These are phyloP conservation scores for Chytriomyces confervae DNA, from an alignment of 192 early-diverging fungal species.

Conservation along the genomic window DNA sequence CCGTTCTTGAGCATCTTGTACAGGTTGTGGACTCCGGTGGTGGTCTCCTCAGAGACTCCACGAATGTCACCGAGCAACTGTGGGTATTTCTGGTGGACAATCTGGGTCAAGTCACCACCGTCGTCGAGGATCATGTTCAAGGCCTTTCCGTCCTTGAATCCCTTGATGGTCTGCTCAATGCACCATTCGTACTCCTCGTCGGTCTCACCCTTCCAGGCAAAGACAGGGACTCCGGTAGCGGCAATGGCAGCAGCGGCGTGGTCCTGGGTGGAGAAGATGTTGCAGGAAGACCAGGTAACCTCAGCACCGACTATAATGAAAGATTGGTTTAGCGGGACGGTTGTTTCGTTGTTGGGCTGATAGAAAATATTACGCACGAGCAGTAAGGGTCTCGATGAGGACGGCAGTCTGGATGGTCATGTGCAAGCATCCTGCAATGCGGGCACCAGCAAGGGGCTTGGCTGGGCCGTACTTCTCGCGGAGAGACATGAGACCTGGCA, in stretches of 20 bases:
- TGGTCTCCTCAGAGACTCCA: slow-evolving; percentile 99
- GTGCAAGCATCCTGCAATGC: slow-evolving; percentile 97
- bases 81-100: slow-evolving; percentile 97
- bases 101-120: slow-evolving; percentile 95
- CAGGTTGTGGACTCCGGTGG: slow-evolving; percentile 99
- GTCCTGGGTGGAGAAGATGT: slow-evolving; percentile 99
- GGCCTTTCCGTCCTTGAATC: slow-evolving; percentile 91
- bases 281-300: slow-evolving; percentile 86
- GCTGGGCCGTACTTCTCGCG: slow-evolving; percentile 89
- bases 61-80: slow-evolving; percentile 82
- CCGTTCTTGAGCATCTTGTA: slow-evolving; percentile 98
- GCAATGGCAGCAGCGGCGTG: slow-evolving; percentile 99
- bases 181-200: slow-evolving; percentile 99
- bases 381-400: slow-evolving; percentile 95
- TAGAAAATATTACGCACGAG: slow-evolving; percentile 40
- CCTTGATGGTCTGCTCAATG: slow-evolving; percentile 91
- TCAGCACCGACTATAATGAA: slow-evolving; percentile 78
- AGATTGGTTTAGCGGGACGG: neutral
- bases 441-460: slow-evolving; percentile 92
- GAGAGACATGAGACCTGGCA: slow-evolving; percentile 97
- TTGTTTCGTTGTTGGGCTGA: neutral
- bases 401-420: slow-evolving; percentile 99
- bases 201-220: slow-evolving; percentile 99
- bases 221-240: slow-evolving; percentile 90
- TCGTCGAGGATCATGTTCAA: slow-evolving; percentile 99